Base-by-base conservation (phyloP, 768 basidiomycete species). In the Psilocybe subaeruginosa region DNA sequence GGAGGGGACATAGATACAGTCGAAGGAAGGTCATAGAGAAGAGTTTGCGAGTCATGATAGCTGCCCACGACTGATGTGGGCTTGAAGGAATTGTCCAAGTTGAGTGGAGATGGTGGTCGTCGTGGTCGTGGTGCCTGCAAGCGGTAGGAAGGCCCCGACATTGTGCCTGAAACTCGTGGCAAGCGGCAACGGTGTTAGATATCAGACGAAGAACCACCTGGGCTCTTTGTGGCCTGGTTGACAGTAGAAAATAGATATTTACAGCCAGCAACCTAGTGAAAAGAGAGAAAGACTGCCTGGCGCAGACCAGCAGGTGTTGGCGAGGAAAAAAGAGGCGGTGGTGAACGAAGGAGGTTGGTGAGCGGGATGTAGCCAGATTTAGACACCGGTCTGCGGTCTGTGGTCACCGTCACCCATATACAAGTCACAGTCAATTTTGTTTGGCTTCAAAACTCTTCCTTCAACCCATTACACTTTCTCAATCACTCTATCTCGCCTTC, bases 11-110 rank as follows among this genome's bases (percentile, higher is more conserved):
- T 74, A 16, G 84, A 78, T 23, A 79, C 74, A 8, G 86, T 75
- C 14, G 88, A 82, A 65, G 90, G 89, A 63, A 91, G 82, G 76
- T 91, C 88, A 73, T 91, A 91, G 76, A 91, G 86, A 71, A 91
- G 85, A 54, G 89, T 84, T 70, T 86, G 82, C 54, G 80, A 77
- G 66, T 83, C 81, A 63, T 76, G 76, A 46, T 76, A 76, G 64
- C 72, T 71, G 66, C 72, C 77, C 31, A 80, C 69, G 54, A 81
- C 71, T 16, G 78, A 76, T 45, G 82, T 73, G 68, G 76, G 70
- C 67, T 72, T 78, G 43, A 82, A 77, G 46, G 78, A 78, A 64
- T 76, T 77, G 68, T 82, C 78, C 58, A 85, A 82, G 59, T 83
- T 83, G 60, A 90, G 74, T 8, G 89, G 87, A 4, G 86, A 79